Base-by-base conservation (phyloP, 1,284 basidiomycete genomes). In the Ustilago esculenta region DNA sequence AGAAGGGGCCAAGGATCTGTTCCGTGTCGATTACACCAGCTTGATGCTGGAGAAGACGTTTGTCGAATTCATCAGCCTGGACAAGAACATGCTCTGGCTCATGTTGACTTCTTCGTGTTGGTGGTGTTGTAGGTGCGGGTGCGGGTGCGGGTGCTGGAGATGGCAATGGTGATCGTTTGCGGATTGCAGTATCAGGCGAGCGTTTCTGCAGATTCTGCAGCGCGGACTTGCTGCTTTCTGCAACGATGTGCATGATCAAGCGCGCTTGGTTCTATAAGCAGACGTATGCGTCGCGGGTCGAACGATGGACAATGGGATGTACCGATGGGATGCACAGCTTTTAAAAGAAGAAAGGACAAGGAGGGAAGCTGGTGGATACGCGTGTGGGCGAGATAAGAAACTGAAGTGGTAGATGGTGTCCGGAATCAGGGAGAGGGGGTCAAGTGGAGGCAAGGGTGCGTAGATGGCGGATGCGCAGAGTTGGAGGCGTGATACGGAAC, bases 1-100 rank as follows among this genome's bases (percentile, higher is more conserved):
- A 73, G 42, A 70, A 73, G 2, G 71, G 71, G 2, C 71, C 71
- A 8, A 70, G 36, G 30, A 73, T 66, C 34, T 57, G 20, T 32
- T 70, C 69, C 5, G 44, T 23, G 11, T 58, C 42, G 29, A 49
- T 34, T 29, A 18, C 30, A 8, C 40, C 44, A 0, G 23, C 24
- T 20, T 47, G 27, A 18, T 53, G 60, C 25, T 60, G 21, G 5
- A 18, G 18, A 2, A 54, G 20, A 14, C 66, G 57, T 29, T 49
- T 25, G 17, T 41, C 51, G 34, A 71, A 55, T 1, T 61, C 50
- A 9, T 50, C 33, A 3, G 63, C 50, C 11, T 41, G 46, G 6
- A 71, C 20, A 2, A 34, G 57, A 25, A 58, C 5, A 25, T 55
- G 68, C 27, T 71, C 63, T 3, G 68, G 68, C 23, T 71, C 68